A percentile compares a stretch with the other conserved stretches of the same genome.
Conservation (phyloP, 768 basidiomycete genomes). For the Dioszegia aurantiaca region DNA sequence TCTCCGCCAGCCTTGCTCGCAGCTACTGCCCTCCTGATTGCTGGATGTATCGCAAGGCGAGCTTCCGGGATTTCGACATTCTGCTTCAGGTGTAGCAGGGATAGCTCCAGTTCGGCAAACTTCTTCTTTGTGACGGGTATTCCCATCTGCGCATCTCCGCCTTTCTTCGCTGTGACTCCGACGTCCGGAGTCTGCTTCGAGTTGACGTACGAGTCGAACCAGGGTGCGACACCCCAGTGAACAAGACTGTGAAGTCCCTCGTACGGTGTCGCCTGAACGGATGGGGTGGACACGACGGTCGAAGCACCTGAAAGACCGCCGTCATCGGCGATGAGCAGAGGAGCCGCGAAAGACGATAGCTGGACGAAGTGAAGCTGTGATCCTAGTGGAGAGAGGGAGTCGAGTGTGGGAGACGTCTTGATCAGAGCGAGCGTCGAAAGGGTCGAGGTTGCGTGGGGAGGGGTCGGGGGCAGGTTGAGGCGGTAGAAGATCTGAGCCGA, state of each 20-base stretch:
- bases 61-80: constrained; percentile 99
- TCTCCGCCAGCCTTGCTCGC: constrained; percentile 53
- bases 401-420: constrained; percentile 80
- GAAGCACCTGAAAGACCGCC: constrained; percentile 26
- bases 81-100: constrained; percentile 90
- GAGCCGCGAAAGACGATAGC: constrained; percentile 57
- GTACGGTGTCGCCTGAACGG: constrained; percentile 61
- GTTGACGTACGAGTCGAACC: constrained; percentile 97
- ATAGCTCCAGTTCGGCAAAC: constrained; percentile 94
- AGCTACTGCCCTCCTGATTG: constrained; percentile 82
- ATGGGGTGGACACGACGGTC: constrained; percentile 34
- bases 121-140: constrained; percentile 99
- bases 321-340: constrained; percentile 29
- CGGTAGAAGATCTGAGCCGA: constrained; percentile 40
- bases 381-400: constrained; percentile 73
- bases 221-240: constrained; percentile 91
- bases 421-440: constrained; percentile 88
- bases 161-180: constrained; percentile 69
- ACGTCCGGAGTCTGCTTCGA: constrained; percentile 62
- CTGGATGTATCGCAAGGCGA: constrained; percentile 83
- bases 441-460: constrained; percentile 71
- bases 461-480: constrained; percentile 59
- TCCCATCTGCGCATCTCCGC: constrained; percentile 52
- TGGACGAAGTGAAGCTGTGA: constrained; percentile 88
- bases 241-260: constrained; percentile 94